Conservation (phyloP, 164 flowering plant genomes). For the Berberis thunbergii region DNA sequence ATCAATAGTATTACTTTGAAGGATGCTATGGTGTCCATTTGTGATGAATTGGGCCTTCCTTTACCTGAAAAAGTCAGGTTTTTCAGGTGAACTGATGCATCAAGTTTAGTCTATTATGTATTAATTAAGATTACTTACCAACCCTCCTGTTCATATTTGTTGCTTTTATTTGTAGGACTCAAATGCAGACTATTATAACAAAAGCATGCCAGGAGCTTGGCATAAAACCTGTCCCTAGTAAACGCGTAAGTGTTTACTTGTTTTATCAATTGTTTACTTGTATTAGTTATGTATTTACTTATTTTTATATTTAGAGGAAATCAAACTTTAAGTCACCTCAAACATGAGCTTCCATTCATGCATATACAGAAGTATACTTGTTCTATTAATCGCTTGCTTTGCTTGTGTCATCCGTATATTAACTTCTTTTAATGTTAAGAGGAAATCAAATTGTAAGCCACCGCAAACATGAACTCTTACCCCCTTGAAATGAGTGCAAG, state of each 20-base stretch:
- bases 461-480: no score
- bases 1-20: slow-evolving; percentile 88
- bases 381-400: no score
- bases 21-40: slow-evolving; percentile 59
- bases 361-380: no score
- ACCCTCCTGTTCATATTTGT: background rate
- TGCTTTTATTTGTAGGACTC: slow-evolving; percentile 42
- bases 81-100: slow-evolving; percentile 54
- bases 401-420: no score
- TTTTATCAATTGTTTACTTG: background rate
- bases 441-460: no score
- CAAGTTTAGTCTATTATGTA: background rate
- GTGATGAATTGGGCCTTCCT: slow-evolving; percentile 64
- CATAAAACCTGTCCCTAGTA: slow-evolving; percentile 82
- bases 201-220: slow-evolving; percentile 86
- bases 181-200: slow-evolving; percentile 92
- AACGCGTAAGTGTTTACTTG: slow-evolving; percentile 46
- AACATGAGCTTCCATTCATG: no score
- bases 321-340: background rate
- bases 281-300: background rate
- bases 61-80: slow-evolving; percentile 71
- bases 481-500: no score
- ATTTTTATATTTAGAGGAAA: background rate
- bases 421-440: no score
- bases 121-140: no score